Evolutionary conservation across 2,329 filamentous ascomycete species (phyloP), one percentile per base, ranked within the genome.

Genomic region (Diplodia intermedia): DNA sequence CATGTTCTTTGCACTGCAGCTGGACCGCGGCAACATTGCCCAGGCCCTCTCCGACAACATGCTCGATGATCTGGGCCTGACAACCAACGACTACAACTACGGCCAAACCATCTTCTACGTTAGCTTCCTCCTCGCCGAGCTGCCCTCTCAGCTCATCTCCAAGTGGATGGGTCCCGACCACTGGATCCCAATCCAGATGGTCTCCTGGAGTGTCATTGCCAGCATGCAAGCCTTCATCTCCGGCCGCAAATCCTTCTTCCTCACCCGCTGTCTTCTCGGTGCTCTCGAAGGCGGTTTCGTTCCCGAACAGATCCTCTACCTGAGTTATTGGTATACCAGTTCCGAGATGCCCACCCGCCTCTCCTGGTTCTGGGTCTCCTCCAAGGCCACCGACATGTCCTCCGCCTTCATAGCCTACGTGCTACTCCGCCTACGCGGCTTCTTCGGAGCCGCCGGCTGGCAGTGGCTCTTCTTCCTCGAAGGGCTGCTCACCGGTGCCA

Each of bases 251-350:
- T 80, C 79, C 1, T 84, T 84, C 68, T 82, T 76, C 65, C 78
- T 79, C 12, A 79, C 76, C 20, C 75, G 83, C n/a, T 79, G 78
- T 5, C 73, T 84, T 0, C 73, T 84, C 0, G 82, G 82, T 0
- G 70, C 82, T 18, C 78, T 84, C 33, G 82, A 81, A 70, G 82
- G 78, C 8, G 81, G 81, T 0, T 90, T 90, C 70, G 89, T 90
- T 61, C 86, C 87, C 0, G 87, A 88, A 69, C 86, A 87, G 26
- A 85, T 91, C 15, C 80, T 91, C 0, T 93, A 90, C 77, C 81
- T 92, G 5, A 89, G 87, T 3, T 93, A 93, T 77, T 94, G 90
- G 78, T 94, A 93, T 79, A 93, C 87, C 55, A 87, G 87, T 0
- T 84, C 84, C 65, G 91, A 93, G 75, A 81, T 94, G 0, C 89